A percentile compares a stretch with the other conserved stretches of the same genome.
Conservation (phyloP, 352 stramenopile species). For the Phytophthora pistaciae region DNA sequence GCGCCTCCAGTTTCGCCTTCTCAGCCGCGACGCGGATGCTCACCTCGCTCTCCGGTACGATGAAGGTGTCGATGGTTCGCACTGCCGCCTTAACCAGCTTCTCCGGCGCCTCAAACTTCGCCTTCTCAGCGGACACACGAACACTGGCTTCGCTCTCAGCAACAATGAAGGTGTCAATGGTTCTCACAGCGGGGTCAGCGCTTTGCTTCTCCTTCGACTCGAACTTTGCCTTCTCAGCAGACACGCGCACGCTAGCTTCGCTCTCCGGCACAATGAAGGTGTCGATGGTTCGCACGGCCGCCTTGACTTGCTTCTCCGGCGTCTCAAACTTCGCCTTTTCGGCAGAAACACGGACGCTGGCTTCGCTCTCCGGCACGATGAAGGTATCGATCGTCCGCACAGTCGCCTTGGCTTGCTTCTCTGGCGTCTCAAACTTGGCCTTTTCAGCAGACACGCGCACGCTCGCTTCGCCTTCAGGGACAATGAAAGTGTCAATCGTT, state of each 20-base stretch:
- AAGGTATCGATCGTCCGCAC: slow-evolving; percentile 26
- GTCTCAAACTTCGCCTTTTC: slow-evolving; percentile 36
- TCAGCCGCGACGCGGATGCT: slow-evolving; percentile 50
- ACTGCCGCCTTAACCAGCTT: slow-evolving; percentile 5
- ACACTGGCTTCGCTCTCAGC: slow-evolving; percentile 25
- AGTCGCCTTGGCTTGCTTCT: slow-evolving; percentile 29
- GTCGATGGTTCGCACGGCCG: slow-evolving; percentile 15
- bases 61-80: slow-evolving; percentile 41
- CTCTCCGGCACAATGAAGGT: slow-evolving; percentile 19
- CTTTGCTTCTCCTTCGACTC: slow-evolving; percentile 10
- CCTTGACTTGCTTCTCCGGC: slow-evolving; percentile 2
- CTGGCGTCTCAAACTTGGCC: slow-evolving; percentile 12
- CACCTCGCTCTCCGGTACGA: slow-evolving; percentile 42
- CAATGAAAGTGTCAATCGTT: slow-evolving; percentile 35
- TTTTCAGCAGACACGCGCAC: slow-evolving; percentile 23
- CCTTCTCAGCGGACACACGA: slow-evolving; percentile 36
- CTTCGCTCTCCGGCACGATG: slow-evolving; percentile 24
- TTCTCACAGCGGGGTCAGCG: slow-evolving; percentile 19
- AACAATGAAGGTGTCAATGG: slow-evolving; percentile 49
- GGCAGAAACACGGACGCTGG: slow-evolving; percentile 31
- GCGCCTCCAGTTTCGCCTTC: slow-evolving; percentile 50
- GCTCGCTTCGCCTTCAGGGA: slow-evolving; percentile 14
- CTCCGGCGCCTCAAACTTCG: slow-evolving; percentile 13
- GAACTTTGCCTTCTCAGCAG: slow-evolving; percentile 25
- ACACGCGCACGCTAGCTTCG: slow-evolving; percentile 29